Evolutionary conservation across 78 protist genomes (phyloP).

Genomic region (Dictyostelium intermedium): DNA sequence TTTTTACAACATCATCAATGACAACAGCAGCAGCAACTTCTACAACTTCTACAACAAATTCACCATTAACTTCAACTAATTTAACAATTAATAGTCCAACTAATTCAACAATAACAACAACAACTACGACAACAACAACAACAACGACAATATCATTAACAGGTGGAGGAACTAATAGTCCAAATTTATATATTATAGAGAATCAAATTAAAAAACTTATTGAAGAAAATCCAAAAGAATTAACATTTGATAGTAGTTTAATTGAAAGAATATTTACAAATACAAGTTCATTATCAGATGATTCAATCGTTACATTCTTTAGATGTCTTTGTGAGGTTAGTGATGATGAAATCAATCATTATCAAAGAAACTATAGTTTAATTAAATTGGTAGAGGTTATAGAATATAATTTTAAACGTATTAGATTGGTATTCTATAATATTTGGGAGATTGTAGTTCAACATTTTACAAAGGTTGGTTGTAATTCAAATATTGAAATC

Average conservation of each 20-base stretch:
- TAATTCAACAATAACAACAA: not conserved
- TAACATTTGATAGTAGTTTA: conserved; percentile 30
- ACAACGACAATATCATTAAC: too few relatives aligned
- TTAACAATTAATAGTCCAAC: too few relatives aligned
- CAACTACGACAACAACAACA: not conserved
- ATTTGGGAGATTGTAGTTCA: conserved; percentile 92
- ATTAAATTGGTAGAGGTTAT: conserved; percentile 96
- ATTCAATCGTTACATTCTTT: conserved; percentile 93
- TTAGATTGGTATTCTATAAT: conserved; percentile 85
- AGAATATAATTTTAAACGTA: conserved; percentile 95
- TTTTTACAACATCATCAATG: not conserved
- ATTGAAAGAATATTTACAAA: conserved; percentile 81
- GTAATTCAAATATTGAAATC: conserved; percentile 75
- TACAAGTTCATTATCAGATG: conserved; percentile 30
- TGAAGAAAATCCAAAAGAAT: conserved; percentile 61
- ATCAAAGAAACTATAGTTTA: conserved; percentile 92
- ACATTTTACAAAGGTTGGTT: conserved; percentile 85
- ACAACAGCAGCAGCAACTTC: not conserved
- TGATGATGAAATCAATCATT: conserved; percentile 86
- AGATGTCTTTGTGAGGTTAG: conserved; percentile 88
- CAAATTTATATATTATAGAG: conserved; percentile 11
- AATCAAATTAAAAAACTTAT: not conserved
- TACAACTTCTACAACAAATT: not conserved
- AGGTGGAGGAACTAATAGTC: not conserved
- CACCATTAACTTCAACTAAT: not conserved